These are phyloP conservation scores for Stagonosporopsis rhizophila DNA, from an alignment of 2,329 filamentous ascomycete species.

Conservation along the genomic window DNA sequence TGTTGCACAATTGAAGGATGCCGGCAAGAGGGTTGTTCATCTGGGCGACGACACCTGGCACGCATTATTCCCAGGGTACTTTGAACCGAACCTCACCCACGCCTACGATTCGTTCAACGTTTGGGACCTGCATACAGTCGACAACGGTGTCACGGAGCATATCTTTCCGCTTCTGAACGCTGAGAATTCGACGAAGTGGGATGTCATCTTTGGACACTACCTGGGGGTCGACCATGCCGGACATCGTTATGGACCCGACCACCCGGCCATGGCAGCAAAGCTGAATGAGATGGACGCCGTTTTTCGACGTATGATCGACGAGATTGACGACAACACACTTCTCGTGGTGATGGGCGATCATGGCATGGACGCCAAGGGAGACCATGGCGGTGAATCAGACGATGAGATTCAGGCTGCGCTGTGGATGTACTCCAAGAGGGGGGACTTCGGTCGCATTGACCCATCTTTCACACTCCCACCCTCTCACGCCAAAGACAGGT, in stretches of 20 bases:
- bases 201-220: slow-evolving; percentile 93
- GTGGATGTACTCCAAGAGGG: slow-evolving; percentile 97
- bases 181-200: slow-evolving; percentile 75
- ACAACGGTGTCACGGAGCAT: slow-evolving; percentile 92
- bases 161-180: slow-evolving; percentile 81
- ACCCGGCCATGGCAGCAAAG: slow-evolving; percentile 90
- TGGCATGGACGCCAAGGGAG: slow-evolving; percentile 96
- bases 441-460: slow-evolving; percentile 79
- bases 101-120: slow-evolving; percentile 98
- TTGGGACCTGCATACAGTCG: slow-evolving; percentile 95
- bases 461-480: slow-evolving; percentile 65
- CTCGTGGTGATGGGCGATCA: slow-evolving; percentile 98
- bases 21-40: slow-evolving; percentile 82
- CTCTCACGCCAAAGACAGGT: slow-evolving; percentile 75
- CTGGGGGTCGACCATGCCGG: slow-evolving; percentile 96
- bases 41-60: slow-evolving; percentile 99
- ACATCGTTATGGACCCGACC: slow-evolving; percentile 92
- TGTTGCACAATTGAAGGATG: slow-evolving; percentile 67
- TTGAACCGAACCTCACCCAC: slow-evolving; percentile 82
- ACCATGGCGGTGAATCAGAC: slow-evolving; percentile 97
- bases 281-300: slow-evolving; percentile 88
- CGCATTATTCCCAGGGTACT: slow-evolving; percentile 90
- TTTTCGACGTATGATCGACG: slow-evolving; percentile 72
- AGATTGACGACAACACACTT: slow-evolving; percentile 83
- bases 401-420: slow-evolving; percentile 93